phyloP scores from a whole-genome alignment of 2,329 filamentous ascomycete genomes.

The Cladosporium sp. region DNA sequence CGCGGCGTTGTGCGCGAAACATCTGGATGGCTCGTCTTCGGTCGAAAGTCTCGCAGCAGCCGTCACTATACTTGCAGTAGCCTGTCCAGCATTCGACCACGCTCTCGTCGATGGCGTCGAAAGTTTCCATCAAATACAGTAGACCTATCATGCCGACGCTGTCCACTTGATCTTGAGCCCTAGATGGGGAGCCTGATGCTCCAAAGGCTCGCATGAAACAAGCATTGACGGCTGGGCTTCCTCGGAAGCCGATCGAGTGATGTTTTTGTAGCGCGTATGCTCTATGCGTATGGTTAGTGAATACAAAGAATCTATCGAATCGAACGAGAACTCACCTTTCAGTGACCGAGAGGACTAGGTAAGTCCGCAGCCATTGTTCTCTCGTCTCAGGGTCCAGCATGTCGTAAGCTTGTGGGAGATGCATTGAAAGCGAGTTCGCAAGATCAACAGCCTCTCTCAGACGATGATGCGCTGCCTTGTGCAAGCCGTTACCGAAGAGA shows the following conservation, averaged over 20 bases:
- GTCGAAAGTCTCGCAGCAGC: constrained; percentile 33
- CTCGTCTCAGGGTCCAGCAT: constrained; percentile 35
- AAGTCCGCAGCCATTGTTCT: constrained; percentile 38
- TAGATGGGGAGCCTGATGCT: constrained; percentile 32
- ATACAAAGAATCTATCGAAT: neutral
- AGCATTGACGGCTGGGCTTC: constrained; percentile 37
- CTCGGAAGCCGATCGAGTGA: constrained; percentile 40
- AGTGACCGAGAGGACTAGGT: constrained; percentile 32
- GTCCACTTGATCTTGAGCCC: constrained; percentile 42
- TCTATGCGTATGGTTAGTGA: constrained; percentile 18
- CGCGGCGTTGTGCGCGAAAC: constrained; percentile 28
- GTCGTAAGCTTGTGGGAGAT: constrained; percentile 37
- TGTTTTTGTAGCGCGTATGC: constrained; percentile 41
- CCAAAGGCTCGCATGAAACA: constrained; percentile 40
- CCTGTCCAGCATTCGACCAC: constrained; percentile 43
- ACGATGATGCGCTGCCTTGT: constrained; percentile 27
- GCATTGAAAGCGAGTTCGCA: constrained; percentile 37
- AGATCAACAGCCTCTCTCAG: constrained; percentile 34
- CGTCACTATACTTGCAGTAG: constrained; percentile 31
- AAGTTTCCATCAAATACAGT: constrained; percentile 41
- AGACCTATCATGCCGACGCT: constrained; percentile 39
- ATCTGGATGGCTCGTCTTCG: constrained; percentile 28
- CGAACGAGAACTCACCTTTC: constrained; percentile 16
- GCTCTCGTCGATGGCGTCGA: constrained; percentile 42
- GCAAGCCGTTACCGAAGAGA: constrained; percentile 24